A percentile compares a stretch with the other conserved stretches of the same genome.
Conservation (phyloP, 352 stramenopile species). For the Globisporangium abappressorium region DNA sequence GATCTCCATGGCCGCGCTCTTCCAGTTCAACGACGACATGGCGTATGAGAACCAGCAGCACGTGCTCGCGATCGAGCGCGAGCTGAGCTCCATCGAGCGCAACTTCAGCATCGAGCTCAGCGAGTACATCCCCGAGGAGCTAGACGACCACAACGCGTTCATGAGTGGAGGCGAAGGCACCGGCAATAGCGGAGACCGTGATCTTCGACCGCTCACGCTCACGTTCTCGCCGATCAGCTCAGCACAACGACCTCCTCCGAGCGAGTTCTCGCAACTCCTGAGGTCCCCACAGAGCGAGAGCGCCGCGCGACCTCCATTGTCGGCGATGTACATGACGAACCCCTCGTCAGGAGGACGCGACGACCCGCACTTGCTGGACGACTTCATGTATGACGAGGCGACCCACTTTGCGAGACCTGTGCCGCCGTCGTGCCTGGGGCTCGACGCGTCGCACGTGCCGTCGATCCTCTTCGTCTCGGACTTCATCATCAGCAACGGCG, state of each 20-base stretch:
- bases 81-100: conserved; percentile 60
- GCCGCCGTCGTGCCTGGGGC: conserved; percentile 24
- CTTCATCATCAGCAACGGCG: conserved; percentile 68
- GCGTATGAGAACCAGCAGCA: conserved; percentile 66
- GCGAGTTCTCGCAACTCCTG: conserved; percentile 35
- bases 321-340: conserved; percentile 21
- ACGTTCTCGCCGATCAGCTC: conserved; percentile 20
- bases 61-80: conserved; percentile 49
- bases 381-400: conserved; percentile 20
- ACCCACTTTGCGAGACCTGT: conserved; percentile 1
- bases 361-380: conserved; percentile 1
- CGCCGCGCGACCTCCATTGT: neutral
- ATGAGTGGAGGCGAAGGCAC: neutral
- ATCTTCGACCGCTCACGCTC: conserved; percentile 4
- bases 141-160: conserved; percentile 10
- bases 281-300: conserved; percentile 8
- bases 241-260: conserved; percentile 17
- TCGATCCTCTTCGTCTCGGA: conserved; percentile 61
- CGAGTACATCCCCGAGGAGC: conserved; percentile 24
- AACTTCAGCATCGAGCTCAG: conserved; percentile 62
- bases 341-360: neutral
- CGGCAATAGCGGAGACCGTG: neutral
- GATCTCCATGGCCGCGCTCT: conserved; percentile 57
- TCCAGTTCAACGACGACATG: conserved; percentile 78
- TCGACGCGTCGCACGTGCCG: conserved; percentile 47